Conservation (phyloP, 2,329 filamentous ascomycete genomes). For the Neurospora sp. region DNA sequence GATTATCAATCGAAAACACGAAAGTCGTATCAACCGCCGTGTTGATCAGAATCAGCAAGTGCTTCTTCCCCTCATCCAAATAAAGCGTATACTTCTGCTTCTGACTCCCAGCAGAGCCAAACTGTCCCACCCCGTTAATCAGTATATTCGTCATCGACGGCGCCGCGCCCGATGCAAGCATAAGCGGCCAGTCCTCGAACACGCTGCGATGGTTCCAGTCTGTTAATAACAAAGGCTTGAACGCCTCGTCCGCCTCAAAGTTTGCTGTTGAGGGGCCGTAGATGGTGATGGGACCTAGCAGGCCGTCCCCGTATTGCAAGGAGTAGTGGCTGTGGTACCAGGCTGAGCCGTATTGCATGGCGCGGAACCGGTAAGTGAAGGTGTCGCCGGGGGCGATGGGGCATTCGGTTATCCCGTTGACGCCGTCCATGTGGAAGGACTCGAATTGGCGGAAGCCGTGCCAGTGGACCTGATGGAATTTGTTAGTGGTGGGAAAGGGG, state of each 20-base stretch:
- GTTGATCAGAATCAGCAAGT: conserved; percentile 36
- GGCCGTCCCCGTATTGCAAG: conserved; percentile 15
- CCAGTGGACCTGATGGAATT: conserved; percentile 1
- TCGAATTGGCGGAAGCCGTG: conserved; percentile 7
- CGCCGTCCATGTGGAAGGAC: conserved; percentile 5
- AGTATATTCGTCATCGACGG: conserved; percentile 7
- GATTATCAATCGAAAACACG: conserved; percentile 35
- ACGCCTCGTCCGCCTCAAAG: conserved; percentile 1
- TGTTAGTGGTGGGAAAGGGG: neutral
- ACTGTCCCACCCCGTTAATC: conserved; percentile 7
- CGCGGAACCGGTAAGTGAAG: conserved; percentile 22
- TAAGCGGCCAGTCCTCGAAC: conserved; percentile 7
- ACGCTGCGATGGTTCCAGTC: conserved; percentile 10
- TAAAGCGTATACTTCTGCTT: conserved; percentile 4
- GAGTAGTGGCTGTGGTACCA: conserved; percentile 27
- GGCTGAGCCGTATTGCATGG: conserved; percentile 22
- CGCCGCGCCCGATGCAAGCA: neutral
- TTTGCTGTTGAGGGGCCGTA: conserved; percentile 3
- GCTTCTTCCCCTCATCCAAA: conserved; percentile 26
- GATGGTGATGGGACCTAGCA: conserved; percentile 7
- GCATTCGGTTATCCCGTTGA: conserved; percentile 22
- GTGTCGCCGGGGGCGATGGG: conserved; percentile 37
- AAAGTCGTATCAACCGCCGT: conserved; percentile 33
- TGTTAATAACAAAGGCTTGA: conserved; percentile 1
- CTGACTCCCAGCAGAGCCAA: neutral